Conservation (phyloP, 352 stramenopile genomes). For the Phytophthora tubulina region DNA sequence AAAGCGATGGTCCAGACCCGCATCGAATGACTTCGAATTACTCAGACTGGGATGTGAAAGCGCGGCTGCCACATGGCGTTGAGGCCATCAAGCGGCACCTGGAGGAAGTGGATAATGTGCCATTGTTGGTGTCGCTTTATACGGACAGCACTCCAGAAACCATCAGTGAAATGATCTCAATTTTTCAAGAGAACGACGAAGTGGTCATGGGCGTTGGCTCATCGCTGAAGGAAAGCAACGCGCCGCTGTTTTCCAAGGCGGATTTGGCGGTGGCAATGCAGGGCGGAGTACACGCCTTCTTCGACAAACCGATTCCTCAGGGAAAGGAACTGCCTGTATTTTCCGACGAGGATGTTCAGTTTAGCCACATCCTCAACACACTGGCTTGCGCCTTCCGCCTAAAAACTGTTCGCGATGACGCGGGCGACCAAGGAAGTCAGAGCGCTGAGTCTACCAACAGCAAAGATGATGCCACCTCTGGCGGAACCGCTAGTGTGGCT, state of each 20-base stretch:
- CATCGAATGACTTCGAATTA: slow-evolving; percentile 98
- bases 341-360: slow-evolving; percentile 77
- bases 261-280: slow-evolving; percentile 81
- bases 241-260: slow-evolving; percentile 76
- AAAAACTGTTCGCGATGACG: slow-evolving; percentile 41
- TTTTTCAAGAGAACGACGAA: slow-evolving; percentile 89
- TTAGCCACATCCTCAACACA: slow-evolving; percentile 89
- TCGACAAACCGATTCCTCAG: slow-evolving; percentile 69
- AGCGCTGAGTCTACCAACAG: slow-evolving; percentile 10
- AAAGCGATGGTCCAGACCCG: slow-evolving; percentile 92
- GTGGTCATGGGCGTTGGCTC: slow-evolving; percentile 85
- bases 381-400: slow-evolving; percentile 82
- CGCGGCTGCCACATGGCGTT: slow-evolving; percentile 95
- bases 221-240: slow-evolving; percentile 81
- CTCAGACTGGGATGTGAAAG: slow-evolving; percentile 98
- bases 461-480: slow-evolving; percentile 42
- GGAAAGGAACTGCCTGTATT: slow-evolving; percentile 71
- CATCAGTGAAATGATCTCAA: slow-evolving; percentile 94
- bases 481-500: slow-evolving; percentile 57
- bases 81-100: slow-evolving; percentile 97
- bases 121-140: slow-evolving; percentile 97
- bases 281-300: slow-evolving; percentile 72
- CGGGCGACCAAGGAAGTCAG: slow-evolving; percentile 18
- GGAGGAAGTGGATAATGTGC: slow-evolving; percentile 98
- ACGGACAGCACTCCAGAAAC: slow-evolving; percentile 97